These are phyloP conservation scores for Aspergillus affinis DNA, from an alignment of 495 filamentous ascomycete genomes.

Conservation along the genomic window DNA sequence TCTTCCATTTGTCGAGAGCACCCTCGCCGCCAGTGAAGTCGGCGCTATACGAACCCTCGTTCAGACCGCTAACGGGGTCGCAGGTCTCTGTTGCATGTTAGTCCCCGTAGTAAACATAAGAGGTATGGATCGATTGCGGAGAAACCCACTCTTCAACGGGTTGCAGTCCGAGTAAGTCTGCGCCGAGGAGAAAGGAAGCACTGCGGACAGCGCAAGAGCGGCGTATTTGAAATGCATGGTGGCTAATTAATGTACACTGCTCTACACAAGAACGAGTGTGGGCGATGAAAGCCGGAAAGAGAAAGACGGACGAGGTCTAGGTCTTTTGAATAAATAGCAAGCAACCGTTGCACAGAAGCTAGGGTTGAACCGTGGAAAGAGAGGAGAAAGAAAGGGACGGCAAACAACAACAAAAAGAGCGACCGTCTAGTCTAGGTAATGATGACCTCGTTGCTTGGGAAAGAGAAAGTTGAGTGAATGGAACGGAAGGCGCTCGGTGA, in stretches of 20 bases:
- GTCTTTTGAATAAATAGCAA: not conserved
- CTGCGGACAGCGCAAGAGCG: conserved; percentile 35
- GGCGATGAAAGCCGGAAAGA: not conserved
- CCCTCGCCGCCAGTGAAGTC: conserved; percentile 53
- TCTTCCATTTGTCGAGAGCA: conserved; percentile 57
- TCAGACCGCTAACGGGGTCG: conserved; percentile 62
- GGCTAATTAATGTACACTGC: conserved; percentile 8
- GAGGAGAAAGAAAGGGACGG: not conserved
- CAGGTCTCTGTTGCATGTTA: conserved; percentile 43
- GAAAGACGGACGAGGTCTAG: conserved; percentile 2
- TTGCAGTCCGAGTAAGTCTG: conserved; percentile 50
- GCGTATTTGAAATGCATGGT: conserved; percentile 39
- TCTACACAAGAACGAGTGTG: conserved; percentile 9
- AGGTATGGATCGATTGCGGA: not conserved
- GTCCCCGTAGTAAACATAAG: conserved; percentile 3
- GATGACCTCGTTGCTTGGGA: conserved; percentile 8
- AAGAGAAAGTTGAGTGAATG: conserved; percentile 5
- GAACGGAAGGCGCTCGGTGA: not conserved
- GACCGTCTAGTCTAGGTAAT: not conserved
- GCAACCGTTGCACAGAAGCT: not conserved
- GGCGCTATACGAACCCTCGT: conserved; percentile 48
- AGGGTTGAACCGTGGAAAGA: not conserved
- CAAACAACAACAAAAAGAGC: conserved; percentile 1
- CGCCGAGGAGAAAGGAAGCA: conserved; percentile 38
- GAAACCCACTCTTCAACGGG: conserved; percentile 34